phyloP scores from a whole-genome alignment of 257 asterid species.

The Echites panduratus region DNA sequence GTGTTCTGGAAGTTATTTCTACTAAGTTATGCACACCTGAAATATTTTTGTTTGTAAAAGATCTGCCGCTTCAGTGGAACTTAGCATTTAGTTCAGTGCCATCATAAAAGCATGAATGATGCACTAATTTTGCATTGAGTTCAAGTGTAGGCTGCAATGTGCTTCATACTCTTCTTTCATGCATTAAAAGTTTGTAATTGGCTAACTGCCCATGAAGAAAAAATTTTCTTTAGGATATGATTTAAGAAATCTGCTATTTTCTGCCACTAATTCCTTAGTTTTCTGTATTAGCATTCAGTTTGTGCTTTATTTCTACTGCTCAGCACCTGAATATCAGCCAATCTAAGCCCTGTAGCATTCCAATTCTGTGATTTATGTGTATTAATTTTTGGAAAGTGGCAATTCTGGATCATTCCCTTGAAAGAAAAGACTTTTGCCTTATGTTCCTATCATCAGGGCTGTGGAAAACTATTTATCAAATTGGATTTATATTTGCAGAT shows the following conservation, averaged over 20 bases:
- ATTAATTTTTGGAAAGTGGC: neutral
- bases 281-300: neutral
- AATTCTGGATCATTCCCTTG: neutral
- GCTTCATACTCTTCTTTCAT: neutral
- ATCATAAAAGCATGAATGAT: neutral
- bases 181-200: neutral
- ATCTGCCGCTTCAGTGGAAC: neutral
- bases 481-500: constrained; percentile 39
- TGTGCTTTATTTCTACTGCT: neutral
- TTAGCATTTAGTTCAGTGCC: neutral
- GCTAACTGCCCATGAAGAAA: neutral
- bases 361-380: neutral
- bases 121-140: neutral
- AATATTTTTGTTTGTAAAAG: neutral
- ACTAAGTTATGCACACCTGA: neutral
- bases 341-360: neutral
- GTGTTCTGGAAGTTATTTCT: neutral
- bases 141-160: neutral
- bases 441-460: neutral
- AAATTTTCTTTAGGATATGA: neutral
- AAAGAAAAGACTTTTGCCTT: neutral
- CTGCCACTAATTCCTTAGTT: neutral
- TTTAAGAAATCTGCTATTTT: neutral
- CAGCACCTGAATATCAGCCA: neutral
- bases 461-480: neutral